phyloP scores from a whole-genome alignment of 2,329 filamentous ascomycete species.

The Hypomyces perniciosus region DNA sequence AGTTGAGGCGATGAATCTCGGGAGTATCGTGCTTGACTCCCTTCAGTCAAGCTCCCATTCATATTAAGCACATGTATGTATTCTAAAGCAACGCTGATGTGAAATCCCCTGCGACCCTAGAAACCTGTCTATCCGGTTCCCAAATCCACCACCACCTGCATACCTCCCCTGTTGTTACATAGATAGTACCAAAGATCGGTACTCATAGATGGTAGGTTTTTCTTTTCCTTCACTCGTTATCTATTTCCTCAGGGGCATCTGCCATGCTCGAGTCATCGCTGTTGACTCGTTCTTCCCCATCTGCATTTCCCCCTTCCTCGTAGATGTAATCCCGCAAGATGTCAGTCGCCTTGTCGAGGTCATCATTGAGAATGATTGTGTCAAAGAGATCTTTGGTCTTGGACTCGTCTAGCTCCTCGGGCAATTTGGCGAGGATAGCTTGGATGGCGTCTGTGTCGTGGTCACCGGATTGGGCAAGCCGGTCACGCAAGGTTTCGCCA shows the following conservation, averaged over 20 bases:
- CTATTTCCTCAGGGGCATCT: slow-evolving; percentile 10
- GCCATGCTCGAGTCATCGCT: slow-evolving; percentile 14
- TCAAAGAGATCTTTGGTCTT: slow-evolving; percentile 24
- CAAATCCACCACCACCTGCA: too few species aligned
- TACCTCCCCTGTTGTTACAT: too few species aligned
- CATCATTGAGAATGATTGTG: slow-evolving; percentile 22
- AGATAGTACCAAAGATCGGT: too few species aligned
- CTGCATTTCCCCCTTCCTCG: slow-evolving; percentile 11
- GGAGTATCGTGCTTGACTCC: too few species aligned
- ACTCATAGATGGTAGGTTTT: neutral
- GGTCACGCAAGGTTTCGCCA: slow-evolving; percentile 21
- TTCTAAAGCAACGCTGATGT: too few species aligned
- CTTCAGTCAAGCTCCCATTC: too few species aligned
- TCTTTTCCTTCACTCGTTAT: neutral
- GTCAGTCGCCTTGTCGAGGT: slow-evolving; percentile 19
- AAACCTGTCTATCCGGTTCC: too few species aligned
- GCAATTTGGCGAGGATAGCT: slow-evolving; percentile 17
- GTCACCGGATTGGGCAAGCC: slow-evolving; percentile 22
- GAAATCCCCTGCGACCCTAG: too few species aligned
- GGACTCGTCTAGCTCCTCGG: slow-evolving; percentile 21
- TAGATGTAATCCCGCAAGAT: slow-evolving; percentile 25
- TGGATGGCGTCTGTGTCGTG: slow-evolving; percentile 20
- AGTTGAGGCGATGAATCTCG: too few species aligned
- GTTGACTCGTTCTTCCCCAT: slow-evolving; percentile 7
- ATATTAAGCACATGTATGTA: too few species aligned